A percentile compares a stretch with the other conserved stretches of the same genome.
phyloP scores from a whole-genome alignment of 192 early-diverging fungal species.

The Phlyctochytrium bullatum region DNA sequence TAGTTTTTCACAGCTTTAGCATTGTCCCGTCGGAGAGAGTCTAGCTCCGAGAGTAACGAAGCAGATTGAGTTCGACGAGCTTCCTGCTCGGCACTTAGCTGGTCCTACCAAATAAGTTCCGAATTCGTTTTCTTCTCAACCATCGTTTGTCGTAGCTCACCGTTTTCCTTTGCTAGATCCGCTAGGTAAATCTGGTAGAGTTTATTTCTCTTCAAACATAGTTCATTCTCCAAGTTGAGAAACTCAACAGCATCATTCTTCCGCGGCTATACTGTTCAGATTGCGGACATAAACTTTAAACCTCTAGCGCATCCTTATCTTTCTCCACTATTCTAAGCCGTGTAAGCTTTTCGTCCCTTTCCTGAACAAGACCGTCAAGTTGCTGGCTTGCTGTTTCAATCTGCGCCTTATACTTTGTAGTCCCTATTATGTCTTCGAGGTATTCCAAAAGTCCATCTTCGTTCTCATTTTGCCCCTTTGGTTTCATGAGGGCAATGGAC shows the following conservation, averaged over 20 bases:
- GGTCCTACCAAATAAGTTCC: too few species aligned
- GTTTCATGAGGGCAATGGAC: constrained; percentile 96
- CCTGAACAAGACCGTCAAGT: constrained; percentile 76
- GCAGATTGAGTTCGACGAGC: too few species aligned
- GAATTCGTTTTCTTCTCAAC: too few species aligned
- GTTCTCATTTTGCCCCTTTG: constrained; percentile 84
- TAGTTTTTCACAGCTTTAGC: not conserved
- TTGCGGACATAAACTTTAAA: constrained; percentile 18
- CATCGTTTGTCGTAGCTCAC: too few species aligned
- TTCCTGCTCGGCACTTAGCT: too few species aligned
- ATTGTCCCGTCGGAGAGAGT: constrained; percentile 44
- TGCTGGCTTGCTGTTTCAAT: constrained; percentile 71
- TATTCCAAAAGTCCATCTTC: constrained; percentile 98
- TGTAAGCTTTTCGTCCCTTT: constrained; percentile 74
- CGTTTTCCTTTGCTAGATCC: too few species aligned
- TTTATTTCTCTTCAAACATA: constrained; percentile 67
- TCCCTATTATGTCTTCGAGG: constrained; percentile 98
- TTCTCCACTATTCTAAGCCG: constrained; percentile 87
- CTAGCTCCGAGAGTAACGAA: constrained; percentile 48
- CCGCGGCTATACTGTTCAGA: constrained; percentile 37
- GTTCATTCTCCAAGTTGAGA: constrained; percentile 76
- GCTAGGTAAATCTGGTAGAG: constrained; percentile 72
- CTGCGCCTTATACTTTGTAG: constrained; percentile 76
- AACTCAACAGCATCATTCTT: constrained; percentile 81
- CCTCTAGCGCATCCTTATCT: constrained; percentile 79